These are phyloP conservation scores for Gorgonomyces haynaldii DNA, from an alignment of 192 early-diverging fungal species.

Conservation along the genomic window DNA sequence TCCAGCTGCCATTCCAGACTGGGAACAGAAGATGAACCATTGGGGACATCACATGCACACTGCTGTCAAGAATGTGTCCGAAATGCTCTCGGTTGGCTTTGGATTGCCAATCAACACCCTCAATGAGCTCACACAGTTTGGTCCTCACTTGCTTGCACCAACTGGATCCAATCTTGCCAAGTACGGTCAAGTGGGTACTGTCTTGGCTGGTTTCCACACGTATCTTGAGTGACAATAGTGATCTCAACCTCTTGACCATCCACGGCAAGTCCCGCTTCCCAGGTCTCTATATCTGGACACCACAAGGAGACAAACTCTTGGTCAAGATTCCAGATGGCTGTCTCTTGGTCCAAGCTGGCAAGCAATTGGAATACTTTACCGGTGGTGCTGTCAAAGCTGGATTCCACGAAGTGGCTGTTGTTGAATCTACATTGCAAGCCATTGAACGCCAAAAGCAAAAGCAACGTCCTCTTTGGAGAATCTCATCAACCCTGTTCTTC, in stretches of 20 bases:
- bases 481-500: constrained; percentile 62
- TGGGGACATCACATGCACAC: constrained; percentile 50
- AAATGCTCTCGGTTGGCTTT: constrained; percentile 57
- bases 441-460: constrained; percentile 38
- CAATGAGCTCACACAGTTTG: constrained; percentile 39
- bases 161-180: constrained; percentile 54
- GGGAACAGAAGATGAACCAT: constrained; percentile 47
- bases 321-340: constrained; percentile 57
- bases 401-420: constrained; percentile 61
- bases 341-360: constrained; percentile 41
- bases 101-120: constrained; percentile 45
- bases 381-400: constrained; percentile 53
- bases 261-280: constrained; percentile 66
- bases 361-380: constrained; percentile 58
- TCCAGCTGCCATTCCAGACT: constrained; percentile 53
- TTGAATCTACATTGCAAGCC: constrained; percentile 35
- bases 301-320: constrained; percentile 40
- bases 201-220: constrained; percentile 51
- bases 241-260: constrained; percentile 58
- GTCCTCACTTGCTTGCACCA: constrained; percentile 59
- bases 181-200: constrained; percentile 47
- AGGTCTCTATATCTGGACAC: constrained; percentile 62
- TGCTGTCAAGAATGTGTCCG: constrained; percentile 37
- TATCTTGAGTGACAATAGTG: constrained; percentile 21
- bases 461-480: constrained; percentile 52